Evolutionary conservation across 805 yeast genomes (phyloP).

Genomic region (Suhomyces kilbournensis): DNA sequence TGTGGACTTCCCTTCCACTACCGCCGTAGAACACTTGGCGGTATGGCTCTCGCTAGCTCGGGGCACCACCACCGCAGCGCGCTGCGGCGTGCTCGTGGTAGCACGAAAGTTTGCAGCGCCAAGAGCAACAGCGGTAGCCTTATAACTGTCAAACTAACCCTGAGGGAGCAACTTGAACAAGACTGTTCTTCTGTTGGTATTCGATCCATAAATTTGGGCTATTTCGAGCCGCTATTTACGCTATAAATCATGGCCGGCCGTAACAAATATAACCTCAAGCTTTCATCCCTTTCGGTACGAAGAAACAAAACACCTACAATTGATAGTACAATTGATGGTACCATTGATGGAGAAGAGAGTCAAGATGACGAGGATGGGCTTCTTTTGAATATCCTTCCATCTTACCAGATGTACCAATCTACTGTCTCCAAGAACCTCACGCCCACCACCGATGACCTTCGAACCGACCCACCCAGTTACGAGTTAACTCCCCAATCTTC

Average conservation of each 20-base stretch:
- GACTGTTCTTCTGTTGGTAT: neutral
- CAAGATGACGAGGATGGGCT: slow-evolving; percentile 21
- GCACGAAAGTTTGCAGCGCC: neutral
- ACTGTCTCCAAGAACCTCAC: slow-evolving; percentile 35
- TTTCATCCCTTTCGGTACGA: slow-evolving; percentile 14
- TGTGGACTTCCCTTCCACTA: neutral
- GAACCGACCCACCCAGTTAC: slow-evolving; percentile 34
- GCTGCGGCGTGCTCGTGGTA: neutral
- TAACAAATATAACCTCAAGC: slow-evolving; percentile 18
- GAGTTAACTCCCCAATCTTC: slow-evolving; percentile 24
- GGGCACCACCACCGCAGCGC: neutral
- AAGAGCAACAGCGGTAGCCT: neutral
- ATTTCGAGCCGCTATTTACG: neutral
- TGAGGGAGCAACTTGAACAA: neutral
- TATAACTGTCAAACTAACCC: neutral
- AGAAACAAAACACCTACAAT: slow-evolving; percentile 1
- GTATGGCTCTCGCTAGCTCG: neutral
- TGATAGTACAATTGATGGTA: neutral
- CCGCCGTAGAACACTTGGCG: neutral
- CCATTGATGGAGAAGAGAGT: neutral
- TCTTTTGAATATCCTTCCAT: slow-evolving; percentile 36
- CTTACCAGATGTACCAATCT: slow-evolving; percentile 39
- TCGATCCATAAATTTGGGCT: neutral
- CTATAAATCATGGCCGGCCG: neutral
- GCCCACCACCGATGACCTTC: slow-evolving; percentile 26